Percentiles rank a stretch among this genome's conserved stretches.
phyloP scores from a whole-genome alignment of 2,329 filamentous ascomycete species.

The Tolypocladium album region DNA sequence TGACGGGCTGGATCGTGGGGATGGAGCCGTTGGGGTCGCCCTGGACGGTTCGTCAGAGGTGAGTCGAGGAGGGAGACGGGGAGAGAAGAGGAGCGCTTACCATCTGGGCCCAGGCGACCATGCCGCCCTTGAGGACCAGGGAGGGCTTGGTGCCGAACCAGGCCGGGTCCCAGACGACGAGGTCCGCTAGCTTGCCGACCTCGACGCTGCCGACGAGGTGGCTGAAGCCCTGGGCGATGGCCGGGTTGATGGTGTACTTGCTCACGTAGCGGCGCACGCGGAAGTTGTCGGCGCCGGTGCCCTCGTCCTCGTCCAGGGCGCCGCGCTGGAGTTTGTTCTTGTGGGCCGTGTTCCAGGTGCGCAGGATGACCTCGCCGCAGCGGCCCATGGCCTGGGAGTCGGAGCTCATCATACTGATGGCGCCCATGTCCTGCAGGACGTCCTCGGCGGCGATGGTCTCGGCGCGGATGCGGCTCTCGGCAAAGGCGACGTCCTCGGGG shows the following conservation, averaged over 20 bases:
- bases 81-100: constrained; percentile 30
- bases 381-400: constrained; percentile 97
- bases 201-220: constrained; percentile 83
- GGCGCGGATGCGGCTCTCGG: constrained; percentile 84
- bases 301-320: constrained; percentile 63
- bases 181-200: constrained; percentile 79
- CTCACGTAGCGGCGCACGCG: constrained; percentile 85
- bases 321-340: constrained; percentile 91
- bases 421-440: constrained; percentile 86
- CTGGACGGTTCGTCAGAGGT: constrained; percentile 23
- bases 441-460: constrained; percentile 97
- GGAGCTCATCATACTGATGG: constrained; percentile 95
- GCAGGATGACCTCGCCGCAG: constrained; percentile 83
- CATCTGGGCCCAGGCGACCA: constrained; percentile 79
- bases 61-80: neutral
- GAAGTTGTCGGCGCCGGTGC: constrained; percentile 76
- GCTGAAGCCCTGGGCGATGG: constrained; percentile 79
- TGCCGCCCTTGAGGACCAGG: constrained; percentile 74
- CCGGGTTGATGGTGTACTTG: constrained; percentile 95
- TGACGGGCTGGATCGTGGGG: constrained; percentile 75
- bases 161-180: constrained; percentile 77
- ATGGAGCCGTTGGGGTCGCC: constrained; percentile 77
- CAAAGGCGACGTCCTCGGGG: constrained; percentile 90
- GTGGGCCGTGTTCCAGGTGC: constrained; percentile 95
- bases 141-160: constrained; percentile 82